Conservation (phyloP, 2,329 filamentous ascomycete species). For the Neonectria magnoliae region DNA sequence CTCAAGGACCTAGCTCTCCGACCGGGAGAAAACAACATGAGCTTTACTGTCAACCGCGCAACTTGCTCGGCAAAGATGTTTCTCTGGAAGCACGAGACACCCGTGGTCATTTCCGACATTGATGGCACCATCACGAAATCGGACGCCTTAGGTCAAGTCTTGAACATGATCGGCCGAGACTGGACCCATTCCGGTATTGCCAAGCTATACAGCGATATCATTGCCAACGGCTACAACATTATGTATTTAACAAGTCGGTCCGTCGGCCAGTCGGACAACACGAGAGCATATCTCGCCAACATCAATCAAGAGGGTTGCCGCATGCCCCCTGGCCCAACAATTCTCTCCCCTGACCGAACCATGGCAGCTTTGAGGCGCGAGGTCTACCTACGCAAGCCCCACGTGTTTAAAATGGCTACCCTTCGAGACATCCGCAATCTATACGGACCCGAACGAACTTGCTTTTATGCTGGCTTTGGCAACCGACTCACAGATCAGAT, state of each 20-base stretch:
- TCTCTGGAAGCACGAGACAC: conserved; percentile 89
- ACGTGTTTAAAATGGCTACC: conserved; percentile 99
- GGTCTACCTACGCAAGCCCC: conserved; percentile 93
- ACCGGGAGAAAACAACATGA: conserved; percentile 89
- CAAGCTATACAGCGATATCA: conserved; percentile 96
- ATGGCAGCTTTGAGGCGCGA: conserved; percentile 93
- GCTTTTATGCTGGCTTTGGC: conserved; percentile 97
- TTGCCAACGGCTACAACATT: conserved; percentile 96
- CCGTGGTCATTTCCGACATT: conserved; percentile 97
- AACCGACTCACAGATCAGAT: conserved; percentile 96
- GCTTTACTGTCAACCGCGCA: conserved; percentile 94
- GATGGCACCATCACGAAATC: conserved; percentile 99
- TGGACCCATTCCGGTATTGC: conserved; percentile 98
- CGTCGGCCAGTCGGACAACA: conserved; percentile 92
- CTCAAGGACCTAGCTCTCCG: conserved; percentile 86
- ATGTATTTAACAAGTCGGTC: conserved; percentile 96
- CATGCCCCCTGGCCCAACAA: conserved; percentile 89
- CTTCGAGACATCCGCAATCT: conserved; percentile 91
- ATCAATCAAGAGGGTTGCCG: conserved; percentile 88
- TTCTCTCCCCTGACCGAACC: conserved; percentile 92
- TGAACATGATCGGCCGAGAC: conserved; percentile 96
- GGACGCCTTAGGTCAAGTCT: conserved; percentile 89
- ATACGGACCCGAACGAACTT: conserved; percentile 79
- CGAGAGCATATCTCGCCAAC: conserved; percentile 87
- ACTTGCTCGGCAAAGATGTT: conserved; percentile 95